Evolutionary conservation across 805 yeast genomes (phyloP).

Genomic region (Hanseniaspora osmophila): DNA sequence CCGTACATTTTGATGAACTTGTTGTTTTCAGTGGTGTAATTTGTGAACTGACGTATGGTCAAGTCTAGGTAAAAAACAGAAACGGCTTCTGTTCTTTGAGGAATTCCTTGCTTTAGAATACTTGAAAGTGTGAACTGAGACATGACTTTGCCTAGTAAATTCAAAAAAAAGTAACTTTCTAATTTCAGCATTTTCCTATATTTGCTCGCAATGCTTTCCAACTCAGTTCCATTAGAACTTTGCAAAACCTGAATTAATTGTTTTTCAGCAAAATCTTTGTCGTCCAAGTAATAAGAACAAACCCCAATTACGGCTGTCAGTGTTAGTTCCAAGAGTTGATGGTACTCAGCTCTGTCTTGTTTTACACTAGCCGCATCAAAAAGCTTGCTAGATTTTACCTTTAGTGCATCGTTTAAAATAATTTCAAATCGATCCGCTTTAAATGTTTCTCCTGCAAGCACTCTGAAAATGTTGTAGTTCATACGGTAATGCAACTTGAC

Average conservation of each 20-base stretch:
- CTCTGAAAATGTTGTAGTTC: constrained; percentile 16
- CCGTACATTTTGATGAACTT: not conserved
- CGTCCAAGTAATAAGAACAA: constrained; percentile 2
- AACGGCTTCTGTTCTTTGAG: constrained; percentile 1
- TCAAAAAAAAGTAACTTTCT: not conserved
- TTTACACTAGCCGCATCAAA: not conserved
- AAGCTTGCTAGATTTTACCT: not conserved
- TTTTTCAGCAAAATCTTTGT: not conserved
- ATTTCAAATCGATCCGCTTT: constrained; percentile 3
- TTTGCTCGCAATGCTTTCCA: not conserved
- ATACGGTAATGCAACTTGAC: constrained; percentile 18
- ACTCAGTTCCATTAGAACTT: not conserved
- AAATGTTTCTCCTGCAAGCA: constrained; percentile 11
- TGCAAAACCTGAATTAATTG: not conserved
- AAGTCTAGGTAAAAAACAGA: not conserved
- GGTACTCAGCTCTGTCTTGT: not conserved
- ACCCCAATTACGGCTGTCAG: constrained; percentile 1
- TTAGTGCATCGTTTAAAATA: not conserved
- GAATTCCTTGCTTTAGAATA: constrained; percentile 1
- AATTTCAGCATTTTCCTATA: not conserved
- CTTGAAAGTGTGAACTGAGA: not conserved
- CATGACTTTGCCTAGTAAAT: not conserved
- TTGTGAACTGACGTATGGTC: not conserved
- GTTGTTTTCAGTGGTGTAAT: not conserved
- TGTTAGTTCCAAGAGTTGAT: not conserved